Evolutionary conservation across 2,329 filamentous ascomycete genomes (phyloP).

Genomic region (Fonsecaea erecta): DNA sequence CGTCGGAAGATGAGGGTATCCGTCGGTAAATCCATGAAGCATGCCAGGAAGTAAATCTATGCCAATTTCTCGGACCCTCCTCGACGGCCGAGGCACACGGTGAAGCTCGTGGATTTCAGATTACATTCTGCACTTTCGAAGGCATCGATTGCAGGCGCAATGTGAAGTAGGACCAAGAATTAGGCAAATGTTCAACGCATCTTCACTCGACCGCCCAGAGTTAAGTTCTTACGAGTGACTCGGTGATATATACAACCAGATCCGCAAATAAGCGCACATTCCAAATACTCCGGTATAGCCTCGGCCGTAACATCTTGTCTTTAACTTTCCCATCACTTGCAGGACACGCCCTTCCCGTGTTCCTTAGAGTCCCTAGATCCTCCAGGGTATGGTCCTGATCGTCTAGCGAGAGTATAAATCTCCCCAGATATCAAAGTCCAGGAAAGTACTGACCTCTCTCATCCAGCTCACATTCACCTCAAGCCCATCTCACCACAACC

Average conservation of each 20-base stretch:
- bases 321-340: not conserved
- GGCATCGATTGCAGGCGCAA: not conserved
- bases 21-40: not conserved
- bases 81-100: not conserved
- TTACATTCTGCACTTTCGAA: not conserved
- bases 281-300: not conserved
- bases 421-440: not conserved
- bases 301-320: not conserved
- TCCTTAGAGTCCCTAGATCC: not conserved
- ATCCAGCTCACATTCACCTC: not conserved
- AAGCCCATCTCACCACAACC: not conserved
- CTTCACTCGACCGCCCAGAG: not conserved
- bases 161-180: not conserved
- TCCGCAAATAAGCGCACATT: constrained; percentile 6
- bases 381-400: not conserved
- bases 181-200: not conserved
- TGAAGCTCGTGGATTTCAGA: not conserved
- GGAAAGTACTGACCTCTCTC: not conserved
- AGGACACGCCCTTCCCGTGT: not conserved
- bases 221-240: not conserved
- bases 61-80: not conserved
- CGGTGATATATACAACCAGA: not conserved
- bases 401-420: not conserved
- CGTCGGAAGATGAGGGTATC: not conserved
- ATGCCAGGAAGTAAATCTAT: not conserved